A percentile compares a stretch with the other conserved stretches of the same genome.
These are phyloP conservation scores for Turnera subulata DNA, from an alignment of 345 rosid species.

Conservation along the genomic window DNA sequence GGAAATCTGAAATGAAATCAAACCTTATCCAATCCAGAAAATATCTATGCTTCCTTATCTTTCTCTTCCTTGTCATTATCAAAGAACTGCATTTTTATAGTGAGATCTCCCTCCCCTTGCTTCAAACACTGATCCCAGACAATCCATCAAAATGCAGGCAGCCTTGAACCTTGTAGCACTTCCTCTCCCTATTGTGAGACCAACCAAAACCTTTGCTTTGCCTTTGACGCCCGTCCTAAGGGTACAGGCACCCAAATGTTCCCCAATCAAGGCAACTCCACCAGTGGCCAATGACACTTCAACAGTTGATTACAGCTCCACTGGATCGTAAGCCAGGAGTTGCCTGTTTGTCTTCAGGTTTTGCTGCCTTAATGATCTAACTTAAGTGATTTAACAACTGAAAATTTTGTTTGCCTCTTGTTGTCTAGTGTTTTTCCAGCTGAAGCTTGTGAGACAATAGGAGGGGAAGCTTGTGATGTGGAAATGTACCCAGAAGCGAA, in stretches of 20 bases:
- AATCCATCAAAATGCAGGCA: conserved; percentile 30
- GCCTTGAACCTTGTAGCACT: conserved; percentile 30
- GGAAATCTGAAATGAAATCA: neutral
- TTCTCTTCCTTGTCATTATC: neutral
- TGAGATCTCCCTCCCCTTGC: neutral
- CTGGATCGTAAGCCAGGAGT: conserved; percentile 31
- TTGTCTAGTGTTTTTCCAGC: conserved; percentile 56
- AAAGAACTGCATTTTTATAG: neutral
- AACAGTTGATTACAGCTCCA: conserved; percentile 47
- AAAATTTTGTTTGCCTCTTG: neutral
- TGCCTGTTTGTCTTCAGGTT: neutral
- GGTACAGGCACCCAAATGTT: conserved; percentile 14
- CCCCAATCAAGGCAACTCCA: conserved; percentile 22
- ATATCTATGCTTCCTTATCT: conserved; percentile 30
- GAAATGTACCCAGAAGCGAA: conserved; percentile 67
- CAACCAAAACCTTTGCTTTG: conserved; percentile 21
- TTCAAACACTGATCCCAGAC: neutral
- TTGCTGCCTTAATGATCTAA: neutral
- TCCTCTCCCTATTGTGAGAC: conserved; percentile 7
- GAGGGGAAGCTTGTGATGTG: conserved; percentile 58
- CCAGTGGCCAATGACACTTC: conserved; percentile 26
- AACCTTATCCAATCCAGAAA: conserved; percentile 19
- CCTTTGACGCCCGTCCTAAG: conserved; percentile 23
- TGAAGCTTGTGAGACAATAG: conserved; percentile 62
- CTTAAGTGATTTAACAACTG: too few species aligned